phyloP scores from a whole-genome alignment of 768 basidiomycete genomes.

The Tylopilus vinaceipallidus region DNA sequence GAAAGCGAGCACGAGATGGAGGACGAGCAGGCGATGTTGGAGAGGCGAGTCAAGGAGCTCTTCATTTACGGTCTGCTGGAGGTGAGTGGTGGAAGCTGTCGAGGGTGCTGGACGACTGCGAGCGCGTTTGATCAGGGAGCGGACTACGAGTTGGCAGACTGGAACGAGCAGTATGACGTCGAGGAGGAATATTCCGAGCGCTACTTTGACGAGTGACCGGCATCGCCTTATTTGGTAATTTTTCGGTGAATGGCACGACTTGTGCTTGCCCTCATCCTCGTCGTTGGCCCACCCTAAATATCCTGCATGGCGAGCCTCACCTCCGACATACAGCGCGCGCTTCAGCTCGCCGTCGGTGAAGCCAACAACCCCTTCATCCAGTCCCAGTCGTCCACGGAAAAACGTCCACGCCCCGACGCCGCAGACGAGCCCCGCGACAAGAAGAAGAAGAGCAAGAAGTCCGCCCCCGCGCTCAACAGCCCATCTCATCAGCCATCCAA shows the following conservation, averaged over 20 bases:
- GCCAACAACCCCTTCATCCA: conserved; percentile 39
- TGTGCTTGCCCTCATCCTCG: conserved; percentile 40
- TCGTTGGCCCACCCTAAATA: conserved; percentile 42
- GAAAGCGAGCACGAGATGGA: conserved; percentile 43
- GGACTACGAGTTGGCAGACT: conserved; percentile 71
- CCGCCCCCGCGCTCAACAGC: conserved; percentile 7
- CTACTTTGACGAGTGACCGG: conserved; percentile 67
- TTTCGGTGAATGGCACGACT: conserved; percentile 9
- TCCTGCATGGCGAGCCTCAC: conserved; percentile 33
- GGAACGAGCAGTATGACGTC: conserved; percentile 67
- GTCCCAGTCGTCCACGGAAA: conserved; percentile 35
- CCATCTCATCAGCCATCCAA: conserved; percentile 27
- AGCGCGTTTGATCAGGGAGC: conserved; percentile 48
- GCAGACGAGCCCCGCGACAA: conserved; percentile 25
- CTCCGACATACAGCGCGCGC: conserved; percentile 48
- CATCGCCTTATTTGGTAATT: conserved; percentile 11
- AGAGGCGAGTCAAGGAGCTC: conserved; percentile 59
- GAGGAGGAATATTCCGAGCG: conserved; percentile 61
- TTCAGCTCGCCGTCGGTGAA: conserved; percentile 48
- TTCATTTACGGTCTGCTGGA: conserved; percentile 78
- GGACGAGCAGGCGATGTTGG: conserved; percentile 50
- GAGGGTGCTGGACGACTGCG: background rate
- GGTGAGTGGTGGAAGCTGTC: conserved; percentile 39
- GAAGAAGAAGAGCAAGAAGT: conserved; percentile 36
- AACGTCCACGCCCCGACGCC: conserved; percentile 28